Evolutionary conservation across 768 basidiomycete species (phyloP).

Genomic region (Kwoniella mangroviensis): DNA sequence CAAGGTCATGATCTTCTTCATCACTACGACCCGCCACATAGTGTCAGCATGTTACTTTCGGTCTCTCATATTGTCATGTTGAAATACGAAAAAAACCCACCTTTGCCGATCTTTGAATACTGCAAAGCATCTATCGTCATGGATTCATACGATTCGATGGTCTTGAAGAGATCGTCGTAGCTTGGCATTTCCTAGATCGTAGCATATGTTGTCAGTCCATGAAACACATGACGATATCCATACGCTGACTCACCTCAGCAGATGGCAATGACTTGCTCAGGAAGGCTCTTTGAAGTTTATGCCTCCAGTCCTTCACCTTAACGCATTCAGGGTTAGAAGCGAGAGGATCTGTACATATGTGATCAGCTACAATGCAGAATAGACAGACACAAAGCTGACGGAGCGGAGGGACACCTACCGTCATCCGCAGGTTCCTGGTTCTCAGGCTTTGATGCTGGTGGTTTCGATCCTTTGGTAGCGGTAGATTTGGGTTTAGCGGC

Average conservation of each 20-base stretch:
- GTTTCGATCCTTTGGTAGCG: constrained; percentile 31
- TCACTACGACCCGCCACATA: constrained; percentile 65
- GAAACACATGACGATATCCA: too few relatives aligned
- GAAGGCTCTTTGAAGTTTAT: constrained; percentile 86
- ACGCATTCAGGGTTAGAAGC: constrained; percentile 67
- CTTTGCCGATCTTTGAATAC: constrained; percentile 65
- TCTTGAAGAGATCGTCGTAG: constrained; percentile 72
- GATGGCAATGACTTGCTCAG: constrained; percentile 68
- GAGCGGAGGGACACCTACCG: constrained; percentile 59
- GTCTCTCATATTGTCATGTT: not conserved
- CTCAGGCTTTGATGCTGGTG: constrained; percentile 58
- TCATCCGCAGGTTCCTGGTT: constrained; percentile 66
- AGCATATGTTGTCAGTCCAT: too few relatives aligned
- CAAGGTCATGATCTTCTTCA: constrained; percentile 79
- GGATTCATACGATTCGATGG: constrained; percentile 74
- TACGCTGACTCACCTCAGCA: constrained; percentile 66
- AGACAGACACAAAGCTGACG: constrained; percentile 5
- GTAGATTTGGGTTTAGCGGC: constrained; percentile 67
- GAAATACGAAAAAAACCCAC: constrained; percentile 25
- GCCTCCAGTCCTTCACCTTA: constrained; percentile 88
- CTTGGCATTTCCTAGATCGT: constrained; percentile 83
- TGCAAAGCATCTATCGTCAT: constrained; percentile 79
- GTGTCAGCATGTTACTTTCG: not conserved
- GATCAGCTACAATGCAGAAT: not conserved
- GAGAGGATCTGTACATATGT: constrained; percentile 58